Conservation (phyloP, 164 flowering plant species). For the Taxillus chinensis region DNA sequence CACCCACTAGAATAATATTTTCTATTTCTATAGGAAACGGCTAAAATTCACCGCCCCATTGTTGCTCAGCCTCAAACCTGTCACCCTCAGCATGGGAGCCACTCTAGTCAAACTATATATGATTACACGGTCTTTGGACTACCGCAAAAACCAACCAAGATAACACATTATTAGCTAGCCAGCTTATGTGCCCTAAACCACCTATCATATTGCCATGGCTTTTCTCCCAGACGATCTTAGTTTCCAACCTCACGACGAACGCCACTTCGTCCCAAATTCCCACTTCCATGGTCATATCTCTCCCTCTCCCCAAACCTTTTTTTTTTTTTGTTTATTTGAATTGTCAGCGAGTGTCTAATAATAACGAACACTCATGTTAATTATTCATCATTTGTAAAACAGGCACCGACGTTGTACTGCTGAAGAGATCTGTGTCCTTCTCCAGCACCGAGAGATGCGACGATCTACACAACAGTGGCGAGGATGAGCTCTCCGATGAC, state of each 20-base stretch:
- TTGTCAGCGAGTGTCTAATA: no score
- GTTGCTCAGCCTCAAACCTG: background rate
- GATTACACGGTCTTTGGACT: background rate
- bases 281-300: constrained; percentile 12
- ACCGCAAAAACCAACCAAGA: background rate
- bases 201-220: constrained; percentile 17
- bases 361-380: no score
- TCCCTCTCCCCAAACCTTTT: constrained; percentile 13
- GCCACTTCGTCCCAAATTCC: no score
- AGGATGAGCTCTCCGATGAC: constrained; percentile 56
- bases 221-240: constrained; percentile 25
- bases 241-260: constrained; percentile 20
- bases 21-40: background rate
- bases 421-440: constrained; percentile 51
- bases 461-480: constrained; percentile 16
- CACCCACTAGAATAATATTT: background rate
- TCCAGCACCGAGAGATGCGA: constrained; percentile 26
- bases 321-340: no score
- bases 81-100: background rate
- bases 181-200: background rate
- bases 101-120: constrained; percentile 5
- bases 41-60: background rate
- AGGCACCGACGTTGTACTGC: constrained; percentile 9
- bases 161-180: background rate
- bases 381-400: no score